Percentiles rank a stretch among this genome's conserved stretches.
phyloP scores from a whole-genome alignment of 345 rosid species.

The Conringia planisiliqua region DNA sequence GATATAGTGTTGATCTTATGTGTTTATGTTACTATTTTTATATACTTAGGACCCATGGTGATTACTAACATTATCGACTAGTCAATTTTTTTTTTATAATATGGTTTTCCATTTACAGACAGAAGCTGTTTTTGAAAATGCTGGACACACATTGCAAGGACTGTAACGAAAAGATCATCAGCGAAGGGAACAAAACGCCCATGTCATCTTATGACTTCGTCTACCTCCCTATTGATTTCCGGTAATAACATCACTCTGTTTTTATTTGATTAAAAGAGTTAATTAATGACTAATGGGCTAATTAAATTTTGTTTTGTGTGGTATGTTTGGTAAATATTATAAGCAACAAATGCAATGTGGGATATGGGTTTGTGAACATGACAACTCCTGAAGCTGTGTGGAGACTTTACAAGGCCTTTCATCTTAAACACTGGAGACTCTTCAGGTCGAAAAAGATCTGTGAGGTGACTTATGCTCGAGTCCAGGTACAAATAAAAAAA shows the following conservation, averaged over 20 bases:
- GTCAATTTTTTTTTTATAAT: slow-evolving; percentile 18
- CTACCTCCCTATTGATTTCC: slow-evolving; percentile 94
- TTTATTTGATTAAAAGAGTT: background rate
- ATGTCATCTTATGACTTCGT: slow-evolving; percentile 85
- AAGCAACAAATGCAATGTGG: slow-evolving; percentile 89
- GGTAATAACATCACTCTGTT: slow-evolving; percentile 41
- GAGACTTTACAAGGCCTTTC: slow-evolving; percentile 82
- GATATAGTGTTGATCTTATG: background rate
- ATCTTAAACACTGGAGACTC: slow-evolving; percentile 72
- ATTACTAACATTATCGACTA: background rate
- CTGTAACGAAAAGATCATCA: slow-evolving; percentile 71
- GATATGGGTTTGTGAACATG: slow-evolving; percentile 99
- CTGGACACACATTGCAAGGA: slow-evolving; percentile 87
- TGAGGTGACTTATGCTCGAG: slow-evolving; percentile 83
- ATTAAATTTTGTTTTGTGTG: background rate
- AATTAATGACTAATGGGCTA: background rate
- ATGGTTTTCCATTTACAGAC: slow-evolving; percentile 35
- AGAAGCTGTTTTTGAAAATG: slow-evolving; percentile 67
- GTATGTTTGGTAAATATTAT: background rate
- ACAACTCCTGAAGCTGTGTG: slow-evolving; percentile 72
- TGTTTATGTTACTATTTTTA: slow-evolving; percentile 20
- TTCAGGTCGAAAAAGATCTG: slow-evolving; percentile 80
- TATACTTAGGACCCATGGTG: background rate
- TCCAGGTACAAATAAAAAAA: slow-evolving; percentile 52
- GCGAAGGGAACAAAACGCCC: slow-evolving; percentile 44